These are phyloP conservation scores for Termitomyces sp. DNA, from an alignment of 768 basidiomycete species.

Conservation along the genomic window DNA sequence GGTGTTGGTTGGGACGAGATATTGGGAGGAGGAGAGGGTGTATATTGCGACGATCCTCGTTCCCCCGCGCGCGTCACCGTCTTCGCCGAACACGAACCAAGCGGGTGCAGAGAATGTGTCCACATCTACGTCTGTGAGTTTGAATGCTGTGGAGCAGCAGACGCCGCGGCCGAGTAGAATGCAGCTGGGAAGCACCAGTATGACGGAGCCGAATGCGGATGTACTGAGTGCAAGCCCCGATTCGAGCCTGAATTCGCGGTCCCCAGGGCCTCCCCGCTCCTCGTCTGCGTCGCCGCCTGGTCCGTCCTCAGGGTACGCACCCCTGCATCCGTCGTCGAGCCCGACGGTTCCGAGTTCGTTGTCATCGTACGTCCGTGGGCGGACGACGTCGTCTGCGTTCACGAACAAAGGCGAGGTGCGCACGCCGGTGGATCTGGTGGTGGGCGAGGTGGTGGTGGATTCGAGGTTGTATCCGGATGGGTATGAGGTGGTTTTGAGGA, in stretches of 20 bases:
- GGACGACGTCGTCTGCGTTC: slow-evolving; percentile 53
- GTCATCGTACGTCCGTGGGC: slow-evolving; percentile 21
- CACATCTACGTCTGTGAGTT: neutral
- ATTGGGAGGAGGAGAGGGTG: slow-evolving; percentile 40
- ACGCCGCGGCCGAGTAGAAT: slow-evolving; percentile 36
- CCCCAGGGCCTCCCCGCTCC: neutral
- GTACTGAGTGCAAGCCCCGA: neutral
- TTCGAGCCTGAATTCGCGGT: neutral
- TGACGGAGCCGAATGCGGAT: neutral
- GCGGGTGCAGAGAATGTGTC: neutral
- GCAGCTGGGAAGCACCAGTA: slow-evolving; percentile 16
- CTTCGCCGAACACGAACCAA: slow-evolving; percentile 7
- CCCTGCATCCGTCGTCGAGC: slow-evolving; percentile 22
- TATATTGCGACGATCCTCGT: slow-evolving; percentile 51
- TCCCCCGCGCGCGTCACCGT: slow-evolving; percentile 22
- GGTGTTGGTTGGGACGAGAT: slow-evolving; percentile 49
- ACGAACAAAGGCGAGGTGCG: slow-evolving; percentile 56
- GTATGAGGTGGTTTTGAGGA: slow-evolving; percentile 50
- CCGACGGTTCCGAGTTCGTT: slow-evolving; percentile 10
- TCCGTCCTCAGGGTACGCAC: slow-evolving; percentile 17
- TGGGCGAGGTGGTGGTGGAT: slow-evolving; percentile 77
- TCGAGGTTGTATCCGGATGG: slow-evolving; percentile 75
- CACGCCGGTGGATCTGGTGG: slow-evolving; percentile 61
- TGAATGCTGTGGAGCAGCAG: slow-evolving; percentile 25
- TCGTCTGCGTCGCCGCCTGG: slow-evolving; percentile 12